phyloP scores from a whole-genome alignment of 2,329 filamentous ascomycete species.

The Colletotrichum theobromicola region DNA sequence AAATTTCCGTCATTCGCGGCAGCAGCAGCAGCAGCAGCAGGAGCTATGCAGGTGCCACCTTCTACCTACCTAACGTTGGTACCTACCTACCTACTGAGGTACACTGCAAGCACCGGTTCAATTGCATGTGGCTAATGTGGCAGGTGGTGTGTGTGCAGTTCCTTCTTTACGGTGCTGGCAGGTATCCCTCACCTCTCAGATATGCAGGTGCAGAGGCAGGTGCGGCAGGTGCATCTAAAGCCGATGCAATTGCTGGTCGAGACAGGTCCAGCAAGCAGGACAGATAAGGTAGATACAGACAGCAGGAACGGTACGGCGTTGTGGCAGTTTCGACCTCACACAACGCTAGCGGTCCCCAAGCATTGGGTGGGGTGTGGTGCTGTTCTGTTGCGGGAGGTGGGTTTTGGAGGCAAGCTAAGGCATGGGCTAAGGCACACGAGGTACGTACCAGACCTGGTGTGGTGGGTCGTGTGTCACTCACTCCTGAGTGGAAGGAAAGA shows the following conservation, averaged over 20 bases:
- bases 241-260: neutral
- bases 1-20: neutral
- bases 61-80: neutral
- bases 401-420: slow-evolving; percentile 14
- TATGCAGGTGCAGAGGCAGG: neutral
- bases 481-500: neutral
- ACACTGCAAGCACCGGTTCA: too few relatives aligned
- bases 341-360: neutral
- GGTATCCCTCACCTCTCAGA: neutral
- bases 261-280: neutral
- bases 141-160: neutral
- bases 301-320: neutral
- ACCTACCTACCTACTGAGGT: too few relatives aligned
- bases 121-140: too few relatives aligned
- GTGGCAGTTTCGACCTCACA: neutral
- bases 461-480: neutral
- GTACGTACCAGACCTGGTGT: slow-evolving; percentile 11
- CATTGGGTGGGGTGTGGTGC: neutral
- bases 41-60: neutral
- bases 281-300: too few relatives aligned
- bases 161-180: neutral
- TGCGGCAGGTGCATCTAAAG: neutral
- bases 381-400: slow-evolving; percentile 20
- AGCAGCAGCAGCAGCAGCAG: neutral
- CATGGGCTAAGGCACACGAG: neutral